Evolutionary conservation across 306 rosid species (phyloP).

Genomic region (Inga oerstediana): DNA sequence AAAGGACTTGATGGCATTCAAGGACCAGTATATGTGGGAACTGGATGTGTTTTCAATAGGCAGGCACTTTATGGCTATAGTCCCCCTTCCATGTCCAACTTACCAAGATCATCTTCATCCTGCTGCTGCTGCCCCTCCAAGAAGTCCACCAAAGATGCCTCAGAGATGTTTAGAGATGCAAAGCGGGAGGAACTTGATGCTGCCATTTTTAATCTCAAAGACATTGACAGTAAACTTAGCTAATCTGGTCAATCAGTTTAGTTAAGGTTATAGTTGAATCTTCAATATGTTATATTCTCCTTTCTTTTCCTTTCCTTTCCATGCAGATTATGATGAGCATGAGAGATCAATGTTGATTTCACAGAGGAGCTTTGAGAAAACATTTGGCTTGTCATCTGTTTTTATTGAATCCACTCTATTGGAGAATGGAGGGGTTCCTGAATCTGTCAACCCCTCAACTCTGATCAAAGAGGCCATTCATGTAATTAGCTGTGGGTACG

Average conservation of each 20-base stretch:
- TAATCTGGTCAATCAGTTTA: slow-evolving; percentile 22
- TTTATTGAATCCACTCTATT: slow-evolving; percentile 91
- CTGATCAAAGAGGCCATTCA: slow-evolving; percentile 96
- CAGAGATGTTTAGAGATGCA: slow-evolving; percentile 67
- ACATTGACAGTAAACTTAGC: slow-evolving; percentile 69
- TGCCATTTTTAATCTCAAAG: slow-evolving; percentile 82
- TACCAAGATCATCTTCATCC: slow-evolving; percentile 60
- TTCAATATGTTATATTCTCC: slow-evolving; percentile 18
- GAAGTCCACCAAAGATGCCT: slow-evolving; percentile 58
- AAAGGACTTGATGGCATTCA: slow-evolving; percentile 98
- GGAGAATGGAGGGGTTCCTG: slow-evolving; percentile 96
- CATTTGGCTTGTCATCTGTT: slow-evolving; percentile 87
- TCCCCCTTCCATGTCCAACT: slow-evolving; percentile 73
- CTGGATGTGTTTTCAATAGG: slow-evolving; percentile 91
- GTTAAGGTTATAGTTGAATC: slow-evolving; percentile 26
- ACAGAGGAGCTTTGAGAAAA: not conserved
- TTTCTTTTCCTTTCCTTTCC: slow-evolving; percentile 17
- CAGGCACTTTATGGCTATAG: slow-evolving; percentile 98
- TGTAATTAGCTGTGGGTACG: slow-evolving; percentile 93
- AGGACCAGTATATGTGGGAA: slow-evolving; percentile 97
- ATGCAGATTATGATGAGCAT: slow-evolving; percentile 79
- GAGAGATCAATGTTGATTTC: slow-evolving; percentile 51
- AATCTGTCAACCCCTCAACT: slow-evolving; percentile 69
- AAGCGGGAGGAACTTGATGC: slow-evolving; percentile 84
- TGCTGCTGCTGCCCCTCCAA: slow-evolving; percentile 89